These are phyloP conservation scores for Jacaranda mimosifolia DNA, from an alignment of 257 asterid genomes.

Conservation along the genomic window DNA sequence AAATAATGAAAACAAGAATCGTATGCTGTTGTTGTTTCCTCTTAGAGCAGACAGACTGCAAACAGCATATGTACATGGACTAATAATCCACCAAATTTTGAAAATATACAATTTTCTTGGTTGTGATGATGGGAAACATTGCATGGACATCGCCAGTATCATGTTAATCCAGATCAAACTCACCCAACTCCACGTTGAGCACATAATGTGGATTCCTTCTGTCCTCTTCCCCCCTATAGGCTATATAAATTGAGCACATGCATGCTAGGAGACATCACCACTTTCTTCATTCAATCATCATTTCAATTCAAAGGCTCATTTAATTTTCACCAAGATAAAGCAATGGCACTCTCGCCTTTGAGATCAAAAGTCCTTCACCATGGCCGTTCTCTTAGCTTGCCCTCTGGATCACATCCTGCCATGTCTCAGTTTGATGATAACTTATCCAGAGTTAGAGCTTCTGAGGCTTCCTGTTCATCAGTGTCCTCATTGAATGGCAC, in stretches of 20 bases:
- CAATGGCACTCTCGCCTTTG: slow-evolving; percentile 57
- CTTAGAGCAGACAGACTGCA: background rate
- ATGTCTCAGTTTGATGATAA: slow-evolving; percentile 42
- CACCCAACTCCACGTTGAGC: background rate
- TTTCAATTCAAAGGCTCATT: slow-evolving; percentile 6
- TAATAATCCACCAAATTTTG: background rate
- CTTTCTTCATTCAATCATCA: slow-evolving; percentile 25
- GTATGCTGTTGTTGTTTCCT: background rate
- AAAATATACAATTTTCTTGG: background rate
- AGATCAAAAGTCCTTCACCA: slow-evolving; percentile 48
- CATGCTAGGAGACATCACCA: slow-evolving; percentile 19
- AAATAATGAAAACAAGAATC: no score
- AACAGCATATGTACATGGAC: slow-evolving; percentile 25
- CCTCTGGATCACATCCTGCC: slow-evolving; percentile 41
- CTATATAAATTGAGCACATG: background rate
- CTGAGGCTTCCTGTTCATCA: slow-evolving; percentile 33
- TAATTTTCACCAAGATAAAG: slow-evolving; percentile 8
- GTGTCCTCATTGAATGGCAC: slow-evolving; percentile 37
- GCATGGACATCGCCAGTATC: slow-evolving; percentile 29
- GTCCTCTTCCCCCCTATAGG: slow-evolving; percentile 22
- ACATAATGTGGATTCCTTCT: slow-evolving; percentile 20
- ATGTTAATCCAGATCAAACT: slow-evolving; percentile 33
- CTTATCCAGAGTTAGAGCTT: slow-evolving; percentile 37
- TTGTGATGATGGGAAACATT: slow-evolving; percentile 29
- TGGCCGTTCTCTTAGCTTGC: slow-evolving; percentile 57